Base-by-base conservation (phyloP, 192 early-diverging fungal species). In the Backusella tarrabulga region DNA sequence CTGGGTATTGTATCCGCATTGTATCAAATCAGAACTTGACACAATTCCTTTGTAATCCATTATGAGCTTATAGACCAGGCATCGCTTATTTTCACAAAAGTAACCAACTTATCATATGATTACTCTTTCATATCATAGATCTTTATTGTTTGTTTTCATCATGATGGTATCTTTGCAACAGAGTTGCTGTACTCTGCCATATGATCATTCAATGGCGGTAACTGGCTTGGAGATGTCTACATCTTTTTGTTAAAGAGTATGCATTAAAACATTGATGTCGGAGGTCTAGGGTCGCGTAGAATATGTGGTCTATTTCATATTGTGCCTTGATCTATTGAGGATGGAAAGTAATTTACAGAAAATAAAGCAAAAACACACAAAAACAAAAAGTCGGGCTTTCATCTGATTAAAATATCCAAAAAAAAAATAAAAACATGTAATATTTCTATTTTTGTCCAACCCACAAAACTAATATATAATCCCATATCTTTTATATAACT, bases 391-490 rank as follows among this genome's bases (percentile, higher is more conserved):
- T 63, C 56, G 56, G 56, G 56, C 56, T 63, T 63, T 63, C 9
- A 60, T 60, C 56, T 63, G 56, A 63, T 56, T 40, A 4, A 44
- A 44, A 44, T 44, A 17, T 44, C 19, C 15, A 44, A 44, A n/a
- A 54, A 44, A 44, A n/a, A 54, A 19, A 54, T 56, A 56, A 56
- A 56, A 56, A 56, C 54, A 56, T 63, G 56, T 26, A 56, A 56
- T 21, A 21, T 56, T 56, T 56, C 54, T 56, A 26, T 56, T 56
- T 63, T 26, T 63, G 56, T 63, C 56, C 21, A 29, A 63, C 23
- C 21, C 23, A 63, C 6, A 63, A 29, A 63, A 63, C 17, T 1
- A 23, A 26, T 60, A 60, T 60, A 60, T 23, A 60, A 21, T 21
- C 54, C 9, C 54, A 23, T 12, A 63, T 29, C 23, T 63, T 54